Conservation (phyloP, 2,329 filamentous ascomycete genomes). For the Paramyrothecium sp. region DNA sequence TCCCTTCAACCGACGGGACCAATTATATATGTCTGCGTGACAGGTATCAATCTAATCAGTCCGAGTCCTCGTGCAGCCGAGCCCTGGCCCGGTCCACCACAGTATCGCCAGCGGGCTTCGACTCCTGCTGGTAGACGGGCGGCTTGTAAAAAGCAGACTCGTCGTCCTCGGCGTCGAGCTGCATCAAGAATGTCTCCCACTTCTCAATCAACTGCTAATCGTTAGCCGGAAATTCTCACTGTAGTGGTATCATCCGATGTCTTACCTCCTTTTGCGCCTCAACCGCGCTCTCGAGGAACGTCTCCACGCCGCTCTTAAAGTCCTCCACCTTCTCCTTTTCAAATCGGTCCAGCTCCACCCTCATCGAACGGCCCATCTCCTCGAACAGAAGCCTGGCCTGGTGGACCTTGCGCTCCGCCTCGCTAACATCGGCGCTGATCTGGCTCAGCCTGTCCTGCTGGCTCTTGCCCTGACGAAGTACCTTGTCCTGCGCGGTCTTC, state of each 20-base stretch:
- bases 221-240: conserved; percentile 15
- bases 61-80: conserved; percentile 59
- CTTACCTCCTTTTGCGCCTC: conserved; percentile 97
- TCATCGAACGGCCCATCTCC: conserved; percentile 95
- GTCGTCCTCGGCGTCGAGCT: conserved; percentile 91
- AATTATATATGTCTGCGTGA: background rate
- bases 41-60: conserved; percentile 33
- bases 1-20: background rate
- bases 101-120: conserved; percentile 54
- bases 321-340: conserved; percentile 98
- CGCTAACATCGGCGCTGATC: conserved; percentile 87
- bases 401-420: conserved; percentile 90
- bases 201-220: conserved; percentile 67
- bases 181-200: conserved; percentile 98
- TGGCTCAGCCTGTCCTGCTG: conserved; percentile 95
- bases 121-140: conserved; percentile 51
- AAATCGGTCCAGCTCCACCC: conserved; percentile 86
- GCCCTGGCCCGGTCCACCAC: conserved; percentile 59
- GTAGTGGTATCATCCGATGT: background rate
- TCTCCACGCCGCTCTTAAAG: conserved; percentile 97
- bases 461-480: conserved; percentile 90
- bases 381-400: conserved; percentile 89
- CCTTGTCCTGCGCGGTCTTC: conserved; percentile 85
- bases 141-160: conserved; percentile 66
- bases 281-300: conserved; percentile 92